phyloP scores from a whole-genome alignment of 2,329 filamentous ascomycete genomes.

The Seiridium cupressi region DNA sequence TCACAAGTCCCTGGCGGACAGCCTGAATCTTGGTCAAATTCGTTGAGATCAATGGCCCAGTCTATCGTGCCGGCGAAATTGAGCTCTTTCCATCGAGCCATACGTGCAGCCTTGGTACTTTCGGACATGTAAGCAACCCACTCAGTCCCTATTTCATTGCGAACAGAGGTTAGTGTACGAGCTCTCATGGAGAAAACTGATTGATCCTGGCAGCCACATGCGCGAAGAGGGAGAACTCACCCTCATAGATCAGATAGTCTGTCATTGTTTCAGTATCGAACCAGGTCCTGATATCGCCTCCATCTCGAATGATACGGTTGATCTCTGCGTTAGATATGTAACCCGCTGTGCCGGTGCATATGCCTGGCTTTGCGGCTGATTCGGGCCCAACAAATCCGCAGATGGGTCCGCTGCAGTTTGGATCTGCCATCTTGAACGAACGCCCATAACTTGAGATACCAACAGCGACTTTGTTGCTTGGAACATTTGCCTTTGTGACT shows the following conservation, averaged over 20 bases:
- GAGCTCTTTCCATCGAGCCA: not conserved
- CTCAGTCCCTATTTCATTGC: not conserved
- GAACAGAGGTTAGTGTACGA: not conserved
- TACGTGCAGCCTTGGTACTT: not conserved
- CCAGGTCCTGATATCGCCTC: no score
- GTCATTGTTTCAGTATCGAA: no score
- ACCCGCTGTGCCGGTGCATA: constrained; percentile 26
- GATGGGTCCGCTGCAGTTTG: constrained; percentile 16
- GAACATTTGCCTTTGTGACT: constrained; percentile 32
- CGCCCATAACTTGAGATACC: constrained; percentile 30
- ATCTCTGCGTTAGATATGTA: constrained; percentile 32
- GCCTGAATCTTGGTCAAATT: no score
- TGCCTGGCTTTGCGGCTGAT: constrained; percentile 21
- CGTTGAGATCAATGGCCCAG: not conserved
- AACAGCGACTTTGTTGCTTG: constrained; percentile 26
- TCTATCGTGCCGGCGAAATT: not conserved
- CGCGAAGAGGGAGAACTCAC: no score
- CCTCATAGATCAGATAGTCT: no score
- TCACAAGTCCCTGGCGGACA: no score
- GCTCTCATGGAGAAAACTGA: not conserved
- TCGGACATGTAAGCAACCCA: not conserved
- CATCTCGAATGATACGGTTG: not conserved
- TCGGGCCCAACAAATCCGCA: constrained; percentile 23
- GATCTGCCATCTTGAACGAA: constrained; percentile 29
- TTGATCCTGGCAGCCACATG: no score